Conservation (phyloP, 2,329 filamentous ascomycete genomes). For the Calonectria henricotiae region DNA sequence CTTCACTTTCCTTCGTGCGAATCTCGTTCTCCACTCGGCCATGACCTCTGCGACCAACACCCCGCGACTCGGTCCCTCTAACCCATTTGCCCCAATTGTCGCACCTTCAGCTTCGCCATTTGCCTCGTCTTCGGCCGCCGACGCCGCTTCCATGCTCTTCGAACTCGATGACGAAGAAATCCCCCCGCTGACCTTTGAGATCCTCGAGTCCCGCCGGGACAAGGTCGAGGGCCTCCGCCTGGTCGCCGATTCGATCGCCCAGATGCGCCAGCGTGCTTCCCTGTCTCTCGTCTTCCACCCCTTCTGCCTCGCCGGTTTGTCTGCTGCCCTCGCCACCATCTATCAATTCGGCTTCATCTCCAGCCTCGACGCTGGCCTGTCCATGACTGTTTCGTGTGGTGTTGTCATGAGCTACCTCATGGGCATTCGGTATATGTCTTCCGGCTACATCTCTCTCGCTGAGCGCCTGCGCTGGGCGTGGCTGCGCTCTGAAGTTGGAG, state of each 20-base stretch:
- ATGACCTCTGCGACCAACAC: conserved; percentile 78
- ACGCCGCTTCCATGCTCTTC: conserved; percentile 72
- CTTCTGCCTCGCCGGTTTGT: conserved; percentile 67
- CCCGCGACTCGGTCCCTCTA: conserved; percentile 73
- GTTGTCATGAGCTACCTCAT: conserved; percentile 77
- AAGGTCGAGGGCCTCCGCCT: conserved; percentile 80
- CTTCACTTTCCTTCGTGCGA: conserved; percentile 86
- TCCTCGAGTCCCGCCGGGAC: conserved; percentile 71
- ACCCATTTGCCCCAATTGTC: conserved; percentile 55
- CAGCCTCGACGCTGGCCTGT: conserved; percentile 68
- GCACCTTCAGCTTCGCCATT: conserved; percentile 71
- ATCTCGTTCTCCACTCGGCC: conserved; percentile 79
- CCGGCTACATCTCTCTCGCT: conserved; percentile 76
- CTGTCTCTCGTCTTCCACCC: conserved; percentile 77
- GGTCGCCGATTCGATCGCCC: conserved; percentile 85
- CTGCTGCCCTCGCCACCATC: conserved; percentile 61
- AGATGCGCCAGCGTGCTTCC: conserved; percentile 82
- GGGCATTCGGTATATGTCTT: conserved; percentile 73
- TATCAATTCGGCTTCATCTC: conserved; percentile 66
- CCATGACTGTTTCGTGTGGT: conserved; percentile 73
- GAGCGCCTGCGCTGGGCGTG: conserved; percentile 76
- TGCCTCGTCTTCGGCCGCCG: conserved; percentile 65
- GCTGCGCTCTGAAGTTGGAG: conserved; percentile 64
- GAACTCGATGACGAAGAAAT: conserved; percentile 63
- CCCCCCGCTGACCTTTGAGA: conserved; percentile 76